A percentile compares a stretch with the other conserved stretches of the same genome.
These are phyloP conservation scores for Umbelopsis vinacea DNA, from an alignment of 192 early-diverging fungal species.

Conservation along the genomic window DNA sequence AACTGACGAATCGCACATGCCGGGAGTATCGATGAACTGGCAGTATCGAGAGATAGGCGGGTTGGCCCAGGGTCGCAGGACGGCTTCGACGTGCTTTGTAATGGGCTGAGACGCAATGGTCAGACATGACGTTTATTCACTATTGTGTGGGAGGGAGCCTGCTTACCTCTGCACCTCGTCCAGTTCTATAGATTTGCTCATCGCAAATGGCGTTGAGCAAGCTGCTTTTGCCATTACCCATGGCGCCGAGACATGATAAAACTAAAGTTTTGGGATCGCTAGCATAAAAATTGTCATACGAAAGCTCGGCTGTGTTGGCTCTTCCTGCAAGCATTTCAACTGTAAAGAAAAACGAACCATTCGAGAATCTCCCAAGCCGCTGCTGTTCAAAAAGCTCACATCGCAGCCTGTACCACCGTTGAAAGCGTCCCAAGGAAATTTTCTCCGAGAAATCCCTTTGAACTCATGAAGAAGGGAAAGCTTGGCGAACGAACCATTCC, in stretches of 20 bases:
- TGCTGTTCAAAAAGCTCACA: too few species aligned
- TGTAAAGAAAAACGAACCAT: background rate
- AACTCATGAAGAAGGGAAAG: too few species aligned
- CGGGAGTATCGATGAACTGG: slow-evolving; percentile 49
- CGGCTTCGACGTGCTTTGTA: slow-evolving; percentile 30
- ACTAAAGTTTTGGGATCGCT: slow-evolving; percentile 31
- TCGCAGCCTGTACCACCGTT: background rate
- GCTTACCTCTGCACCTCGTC: slow-evolving; percentile 46
- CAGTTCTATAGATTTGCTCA: slow-evolving; percentile 49
- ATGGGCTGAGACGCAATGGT: slow-evolving; percentile 34
- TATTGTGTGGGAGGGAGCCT: too few species aligned
- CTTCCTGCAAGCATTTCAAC: background rate
- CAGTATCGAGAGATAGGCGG: slow-evolving; percentile 15
- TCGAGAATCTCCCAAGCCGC: too few species aligned
- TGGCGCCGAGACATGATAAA: slow-evolving; percentile 44
- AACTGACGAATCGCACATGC: slow-evolving; percentile 50
- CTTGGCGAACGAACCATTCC: background rate
- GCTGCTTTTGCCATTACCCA: slow-evolving; percentile 57
- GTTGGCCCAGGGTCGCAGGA: slow-evolving; percentile 33
- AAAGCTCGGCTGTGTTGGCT: background rate
- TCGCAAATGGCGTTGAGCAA: slow-evolving; percentile 55
- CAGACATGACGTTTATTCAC: background rate
- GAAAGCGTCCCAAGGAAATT: background rate
- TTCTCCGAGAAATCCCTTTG: background rate
- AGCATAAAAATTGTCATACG: slow-evolving; percentile 5